phyloP scores from a whole-genome alignment of 768 basidiomycete species.

The Lyophyllum decastes region DNA sequence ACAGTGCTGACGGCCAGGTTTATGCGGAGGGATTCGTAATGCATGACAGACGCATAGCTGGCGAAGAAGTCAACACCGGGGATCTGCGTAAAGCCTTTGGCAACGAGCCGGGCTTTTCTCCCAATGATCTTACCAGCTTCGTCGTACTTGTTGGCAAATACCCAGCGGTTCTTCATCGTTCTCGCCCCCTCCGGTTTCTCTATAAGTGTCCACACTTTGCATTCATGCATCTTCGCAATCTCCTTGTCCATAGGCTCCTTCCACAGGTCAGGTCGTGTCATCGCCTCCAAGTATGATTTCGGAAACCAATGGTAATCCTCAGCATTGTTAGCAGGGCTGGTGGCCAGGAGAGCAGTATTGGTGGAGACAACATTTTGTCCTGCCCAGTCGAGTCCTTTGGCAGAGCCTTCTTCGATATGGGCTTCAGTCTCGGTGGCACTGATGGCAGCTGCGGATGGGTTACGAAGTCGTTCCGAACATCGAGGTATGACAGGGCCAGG shows the following conservation, averaged over 20 bases:
- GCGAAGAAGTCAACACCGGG: conserved; percentile 29
- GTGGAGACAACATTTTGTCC: neutral
- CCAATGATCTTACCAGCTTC: neutral
- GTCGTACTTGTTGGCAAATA: neutral
- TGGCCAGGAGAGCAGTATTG: neutral
- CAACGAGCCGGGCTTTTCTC: neutral
- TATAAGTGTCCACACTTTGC: conserved; percentile 8
- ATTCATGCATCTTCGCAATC: neutral
- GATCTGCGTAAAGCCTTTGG: conserved; percentile 7
- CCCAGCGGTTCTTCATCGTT: neutral
- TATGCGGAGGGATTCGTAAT: conserved; percentile 3
- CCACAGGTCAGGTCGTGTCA: conserved; percentile 1
- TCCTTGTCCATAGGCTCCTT: conserved; percentile 2
- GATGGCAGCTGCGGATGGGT: neutral
- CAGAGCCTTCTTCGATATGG: neutral
- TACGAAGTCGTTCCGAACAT: neutral
- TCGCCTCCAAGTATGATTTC: neutral
- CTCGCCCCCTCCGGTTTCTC: neutral
- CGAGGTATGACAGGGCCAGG: neutral
- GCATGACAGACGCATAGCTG: conserved; percentile 11
- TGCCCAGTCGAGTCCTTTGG: neutral
- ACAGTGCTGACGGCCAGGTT: too few species aligned
- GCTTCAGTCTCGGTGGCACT: neutral
- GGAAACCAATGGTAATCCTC: neutral
- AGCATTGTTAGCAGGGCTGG: too few species aligned